Percentiles rank a stretch among this genome's conserved stretches.
Conservation (phyloP, 768 basidiomycete species). For the Saitozyma sp. region DNA sequence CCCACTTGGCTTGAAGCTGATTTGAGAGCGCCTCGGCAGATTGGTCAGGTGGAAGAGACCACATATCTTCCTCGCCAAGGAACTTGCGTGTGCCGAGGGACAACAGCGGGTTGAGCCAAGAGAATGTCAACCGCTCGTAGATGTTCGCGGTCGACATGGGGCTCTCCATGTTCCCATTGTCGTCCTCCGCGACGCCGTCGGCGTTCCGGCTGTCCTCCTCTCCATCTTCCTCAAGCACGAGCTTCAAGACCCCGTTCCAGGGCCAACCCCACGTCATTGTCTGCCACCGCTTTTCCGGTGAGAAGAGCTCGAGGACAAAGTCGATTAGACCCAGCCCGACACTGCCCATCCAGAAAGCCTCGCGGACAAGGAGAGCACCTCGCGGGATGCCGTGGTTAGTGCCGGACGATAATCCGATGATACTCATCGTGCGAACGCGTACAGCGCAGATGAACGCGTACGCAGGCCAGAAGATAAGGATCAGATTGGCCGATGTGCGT, state of each 20-base stretch:
- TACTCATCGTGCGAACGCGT: slow-evolving; percentile 63
- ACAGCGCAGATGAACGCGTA: slow-evolving; percentile 60
- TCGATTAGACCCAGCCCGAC: slow-evolving; percentile 50
- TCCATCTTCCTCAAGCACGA: slow-evolving; percentile 43
- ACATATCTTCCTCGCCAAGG: slow-evolving; percentile 84
- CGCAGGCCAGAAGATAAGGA: slow-evolving; percentile 80
- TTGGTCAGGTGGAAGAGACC: slow-evolving; percentile 67
- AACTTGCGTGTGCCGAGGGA: slow-evolving; percentile 54
- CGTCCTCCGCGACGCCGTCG: slow-evolving; percentile 37
- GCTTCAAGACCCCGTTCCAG: slow-evolving; percentile 32
- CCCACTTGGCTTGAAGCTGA: slow-evolving; percentile 64
- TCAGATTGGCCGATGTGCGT: slow-evolving; percentile 66
- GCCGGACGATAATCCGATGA: slow-evolving; percentile 42
- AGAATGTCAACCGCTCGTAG: slow-evolving; percentile 71
- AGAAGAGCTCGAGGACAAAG: slow-evolving; percentile 37
- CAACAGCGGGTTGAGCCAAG: slow-evolving; percentile 71
- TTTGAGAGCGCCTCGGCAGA: slow-evolving; percentile 68
- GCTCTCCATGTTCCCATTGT: slow-evolving; percentile 58
- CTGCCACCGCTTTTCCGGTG: slow-evolving; percentile 38
- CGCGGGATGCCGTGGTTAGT: slow-evolving; percentile 23
- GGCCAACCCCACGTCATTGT: slow-evolving; percentile 23
- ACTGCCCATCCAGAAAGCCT: slow-evolving; percentile 37
- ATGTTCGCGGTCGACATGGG: slow-evolving; percentile 76
- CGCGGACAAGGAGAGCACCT: slow-evolving; percentile 25
- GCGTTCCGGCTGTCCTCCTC: slow-evolving; percentile 46